Base-by-base conservation (phyloP, 1,139 yeast genomes). In the Scheffersomyces illinoinensis region DNA sequence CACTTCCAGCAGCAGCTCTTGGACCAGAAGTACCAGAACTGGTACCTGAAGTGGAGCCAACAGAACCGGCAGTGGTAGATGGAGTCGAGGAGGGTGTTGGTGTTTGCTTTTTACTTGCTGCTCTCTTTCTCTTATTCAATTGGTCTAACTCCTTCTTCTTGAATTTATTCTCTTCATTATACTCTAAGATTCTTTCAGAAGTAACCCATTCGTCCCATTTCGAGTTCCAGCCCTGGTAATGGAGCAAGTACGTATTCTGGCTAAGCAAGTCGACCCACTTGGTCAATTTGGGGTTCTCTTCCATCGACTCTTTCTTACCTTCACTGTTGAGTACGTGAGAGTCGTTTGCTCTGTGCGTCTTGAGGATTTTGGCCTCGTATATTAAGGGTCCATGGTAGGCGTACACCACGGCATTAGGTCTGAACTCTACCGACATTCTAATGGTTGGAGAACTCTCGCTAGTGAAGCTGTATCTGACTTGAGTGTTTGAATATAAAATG, bases 141-240 rank as follows among this genome's bases (percentile, higher is more conserved):
- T 67, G 82, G 65, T 84, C 86, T 66, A 92, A 77, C 63, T 87
- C 88, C 64, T 86, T 84, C 70, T 90, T 92, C 56, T 86, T 76
- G 59, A 82, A 77, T 58, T 89, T 69, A 69, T 90, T 93, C 64
- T 89, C 96, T 52, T 87, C 89, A 56, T 83, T 90, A 69, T 82
- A 81, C 63, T 86, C 89, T 69, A 91, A 76, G 12, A 93, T 83
- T 51, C 98, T 78, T 55, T 85, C 88, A 10, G 76, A 74, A 0
- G 86, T 83, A 0, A 95, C 96, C 99, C 99, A 95, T 72, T 95
- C 99, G 71, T 95, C 98, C 98, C 98, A 93, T 62, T 93, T 88
- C 21, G 88, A 76, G 68, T 93, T 95, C 99, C 99, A 95, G 2
- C 99, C 98, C 68, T 89, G 91, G 74, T 95, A 95, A 71, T 95